A percentile compares a stretch with the other conserved stretches of the same genome.
These are phyloP conservation scores for Aspergillus awamori DNA, from an alignment of 2,329 filamentous ascomycete species.

Conservation along the genomic window DNA sequence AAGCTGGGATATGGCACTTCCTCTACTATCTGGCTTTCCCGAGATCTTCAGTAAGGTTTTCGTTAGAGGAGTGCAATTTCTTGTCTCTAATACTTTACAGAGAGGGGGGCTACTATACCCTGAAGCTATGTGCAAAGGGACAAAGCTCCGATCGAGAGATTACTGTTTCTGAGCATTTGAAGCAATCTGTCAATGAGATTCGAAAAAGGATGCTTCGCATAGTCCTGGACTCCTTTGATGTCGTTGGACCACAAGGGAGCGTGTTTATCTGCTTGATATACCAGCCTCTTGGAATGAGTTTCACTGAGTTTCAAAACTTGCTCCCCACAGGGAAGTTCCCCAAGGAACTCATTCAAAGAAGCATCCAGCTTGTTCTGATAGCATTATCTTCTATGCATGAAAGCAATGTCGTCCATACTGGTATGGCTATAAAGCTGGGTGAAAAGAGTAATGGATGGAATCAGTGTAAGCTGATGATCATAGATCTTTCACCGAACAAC, in stretches of 20 bases:
- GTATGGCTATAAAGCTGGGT: constrained; percentile 12
- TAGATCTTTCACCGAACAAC: constrained; percentile 38
- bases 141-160: constrained; percentile 19
- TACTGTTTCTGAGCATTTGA: constrained; percentile 26
- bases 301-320: constrained; percentile 20
- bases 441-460: not conserved
- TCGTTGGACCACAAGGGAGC: constrained; percentile 24
- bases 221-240: constrained; percentile 33
- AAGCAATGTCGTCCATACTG: constrained; percentile 30
- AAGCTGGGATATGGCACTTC: constrained; percentile 29
- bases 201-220: constrained; percentile 27
- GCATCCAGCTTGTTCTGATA: constrained; percentile 22
- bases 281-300: constrained; percentile 27
- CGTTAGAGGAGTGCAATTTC: not conserved
- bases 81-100: constrained; percentile 1
- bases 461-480: not conserved
- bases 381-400: constrained; percentile 31
- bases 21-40: constrained; percentile 28
- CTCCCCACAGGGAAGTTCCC: constrained; percentile 15
- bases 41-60: constrained; percentile 21
- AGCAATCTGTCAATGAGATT: constrained; percentile 14
- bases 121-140: constrained; percentile 19
- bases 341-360: constrained; percentile 24
- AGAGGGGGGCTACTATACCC: constrained; percentile 8
- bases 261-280: constrained; percentile 30